phyloP scores from a whole-genome alignment of 2,329 filamentous ascomycete species.

The Diaporthe sp. region DNA sequence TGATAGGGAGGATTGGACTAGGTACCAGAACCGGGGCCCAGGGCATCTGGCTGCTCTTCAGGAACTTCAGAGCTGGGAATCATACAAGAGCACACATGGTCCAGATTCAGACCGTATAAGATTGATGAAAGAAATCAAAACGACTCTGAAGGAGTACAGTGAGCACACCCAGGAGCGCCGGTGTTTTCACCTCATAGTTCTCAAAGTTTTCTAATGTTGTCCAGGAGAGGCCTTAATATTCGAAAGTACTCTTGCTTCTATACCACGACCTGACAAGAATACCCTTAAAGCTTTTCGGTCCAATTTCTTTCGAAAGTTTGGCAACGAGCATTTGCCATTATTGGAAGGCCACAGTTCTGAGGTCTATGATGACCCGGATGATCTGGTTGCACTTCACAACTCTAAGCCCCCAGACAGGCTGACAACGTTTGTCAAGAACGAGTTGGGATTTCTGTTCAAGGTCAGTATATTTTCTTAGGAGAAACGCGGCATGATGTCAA shows the following conservation, averaged over 20 bases:
- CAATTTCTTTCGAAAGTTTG: neutral
- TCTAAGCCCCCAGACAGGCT: constrained; percentile 1
- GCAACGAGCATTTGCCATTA: neutral
- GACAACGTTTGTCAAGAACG: neutral
- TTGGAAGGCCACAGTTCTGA: neutral
- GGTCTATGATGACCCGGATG: neutral
- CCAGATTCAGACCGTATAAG: neutral
- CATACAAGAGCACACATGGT: neutral
- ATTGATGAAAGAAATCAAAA: neutral
- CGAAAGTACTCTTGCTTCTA: neutral
- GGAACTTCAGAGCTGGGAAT: neutral
- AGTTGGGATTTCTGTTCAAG: constrained; percentile 1
- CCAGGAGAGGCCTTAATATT: constrained; percentile 6
- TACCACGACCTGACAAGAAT: neutral
- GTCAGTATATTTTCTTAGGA: neutral
- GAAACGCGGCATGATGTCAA: neutral
- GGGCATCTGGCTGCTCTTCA: neutral
- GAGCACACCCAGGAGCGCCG: too few relatives aligned
- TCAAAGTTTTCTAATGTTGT: too few relatives aligned
- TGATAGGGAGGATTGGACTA: neutral
- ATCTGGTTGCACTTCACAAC: constrained; percentile 3
- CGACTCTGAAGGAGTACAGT: neutral
- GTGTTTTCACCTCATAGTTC: too few relatives aligned
- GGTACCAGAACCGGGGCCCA: neutral
- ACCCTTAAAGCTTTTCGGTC: neutral